Base-by-base conservation (phyloP, 495 filamentous ascomycete species). In the Ramalina peruviana region DNA sequence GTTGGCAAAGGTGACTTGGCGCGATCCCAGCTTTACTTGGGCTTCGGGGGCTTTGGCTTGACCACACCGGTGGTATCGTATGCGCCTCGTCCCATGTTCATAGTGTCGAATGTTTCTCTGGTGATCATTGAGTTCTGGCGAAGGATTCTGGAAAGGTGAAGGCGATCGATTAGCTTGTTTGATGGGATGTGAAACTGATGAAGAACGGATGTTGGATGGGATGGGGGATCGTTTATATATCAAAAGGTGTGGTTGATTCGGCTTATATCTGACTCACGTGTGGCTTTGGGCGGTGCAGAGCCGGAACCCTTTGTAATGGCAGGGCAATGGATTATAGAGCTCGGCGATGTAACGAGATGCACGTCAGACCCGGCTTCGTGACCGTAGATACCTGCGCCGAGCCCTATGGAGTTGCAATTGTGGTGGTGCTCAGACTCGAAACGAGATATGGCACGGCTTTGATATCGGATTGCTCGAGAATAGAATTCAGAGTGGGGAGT, bases 61-160 rank as follows among this genome's bases (percentile, higher is more conserved):
- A 74, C 71, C 17, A 76, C 70, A 20, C 74, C 75, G 4, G 75
- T 79, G 48, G 74, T 79, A 53, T 79, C 75, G 55, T 79, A 79
- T 56, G 72, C 72, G 47, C 75, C 75, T 45, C 75, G 71, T 55
- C 74, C 75, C 74, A 79, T 78, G 60, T 78, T 78, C 54, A 60
- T 58, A 44, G 67, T 65, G 39, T 67, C 65, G 38, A 62, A 59
- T 20, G 19, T 20, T 47, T 70, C 69, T 61, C 69, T 65, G 45
- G 67, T 61, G 54, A 76, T 74, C 74, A 78, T 78, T 36, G 46
- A 60, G 44, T 27, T 19, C 1, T 45, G 6, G 23, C 1, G 9
- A 15, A 7, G 36, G 11, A 21, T 20, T 36, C 45, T 48, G 45
- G 1, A 23, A 11, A 10, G 33, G 5, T 17, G 21, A 9, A 23